These are phyloP conservation scores for Plantago rigida DNA, from an alignment of 305 asterid species.

Conservation along the genomic window DNA sequence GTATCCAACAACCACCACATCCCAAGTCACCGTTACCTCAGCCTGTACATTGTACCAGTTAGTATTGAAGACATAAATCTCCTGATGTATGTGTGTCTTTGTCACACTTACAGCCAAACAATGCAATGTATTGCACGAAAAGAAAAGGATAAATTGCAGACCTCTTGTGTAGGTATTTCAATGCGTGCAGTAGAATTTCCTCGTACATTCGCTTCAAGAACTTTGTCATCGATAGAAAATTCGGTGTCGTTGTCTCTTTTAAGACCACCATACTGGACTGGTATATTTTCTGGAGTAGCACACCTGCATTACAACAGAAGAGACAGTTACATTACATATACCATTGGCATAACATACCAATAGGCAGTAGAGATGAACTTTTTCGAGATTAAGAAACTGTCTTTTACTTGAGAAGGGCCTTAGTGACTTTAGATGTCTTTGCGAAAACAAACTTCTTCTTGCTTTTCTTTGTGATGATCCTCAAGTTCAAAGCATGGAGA, in stretches of 20 bases:
- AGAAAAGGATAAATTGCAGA: neutral
- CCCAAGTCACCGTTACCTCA: slow-evolving; percentile 66
- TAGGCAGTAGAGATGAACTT: neutral
- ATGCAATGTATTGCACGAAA: no score
- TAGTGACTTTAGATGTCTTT: slow-evolving; percentile 57
- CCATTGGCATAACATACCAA: neutral
- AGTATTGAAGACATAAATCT: no score
- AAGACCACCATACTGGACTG: slow-evolving; percentile 58
- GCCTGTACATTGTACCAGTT: slow-evolving; percentile 28
- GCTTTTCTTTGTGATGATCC: slow-evolving; percentile 50
- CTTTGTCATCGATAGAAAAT: slow-evolving; percentile 65
- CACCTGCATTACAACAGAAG: slow-evolving; percentile 30
- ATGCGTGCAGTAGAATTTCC: slow-evolving; percentile 36
- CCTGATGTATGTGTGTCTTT: no score
- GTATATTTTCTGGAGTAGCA: slow-evolving; percentile 52
- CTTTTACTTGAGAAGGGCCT: slow-evolving; percentile 64
- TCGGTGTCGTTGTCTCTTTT: slow-evolving; percentile 53
- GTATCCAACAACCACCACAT: slow-evolving; percentile 53
- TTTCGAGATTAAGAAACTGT: neutral
- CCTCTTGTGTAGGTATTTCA: slow-evolving; percentile 56
- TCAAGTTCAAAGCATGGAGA: slow-evolving; percentile 49
- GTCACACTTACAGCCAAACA: no score
- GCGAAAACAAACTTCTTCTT: slow-evolving; percentile 49
- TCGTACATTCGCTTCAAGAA: slow-evolving; percentile 46
- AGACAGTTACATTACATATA: neutral